Base-by-base conservation (phyloP, 176 grass and related monocot genomes). In the Guadua angustifolia region DNA sequence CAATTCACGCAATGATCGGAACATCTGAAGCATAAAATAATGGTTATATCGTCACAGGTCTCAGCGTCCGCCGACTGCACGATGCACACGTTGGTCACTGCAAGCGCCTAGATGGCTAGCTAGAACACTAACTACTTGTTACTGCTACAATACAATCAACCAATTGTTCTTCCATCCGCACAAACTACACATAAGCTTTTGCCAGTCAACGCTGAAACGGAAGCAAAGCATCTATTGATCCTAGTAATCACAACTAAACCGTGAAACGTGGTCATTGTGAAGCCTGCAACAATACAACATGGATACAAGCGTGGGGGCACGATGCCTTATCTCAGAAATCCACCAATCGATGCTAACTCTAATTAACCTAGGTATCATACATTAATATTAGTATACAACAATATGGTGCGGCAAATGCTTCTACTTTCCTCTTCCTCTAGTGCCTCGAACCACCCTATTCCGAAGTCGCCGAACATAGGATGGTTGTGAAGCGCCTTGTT, bases 331-430 rank as follows among this genome's bases (percentile, higher is more conserved):
- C 50, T 22, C n/a, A 58, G 19, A 68, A 85, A 79, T 60, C 61
- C 36, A 67, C 82, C 85, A 87, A 75, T 46, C 1, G 61, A 73
- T 39, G 13, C 66, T 86, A 88, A 71, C 66, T 82, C 78, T 79
- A 80, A 50, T 78, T 62, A 80, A 83, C 75, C 84, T 90, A 86
- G 61, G 62, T 87, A 83, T 75, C 60, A 44, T 52, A 73, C 21
- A n/a, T 79, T 74, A 79, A 83, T 79, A 90, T 69, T 90, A 90
- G 89, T 75, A 55, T 60, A 69, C 68, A 82, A 50, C 79, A 82
- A 81, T 82, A 55, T 61, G 50, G 43, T 61, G 43, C 19, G 71
- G 61, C 55, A 66, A 24, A 70, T 13, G 58, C 46, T 26, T 75
- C 71, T 86, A 83, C 69, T 75, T 51, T 79, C 68, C 35, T 69